These are phyloP conservation scores for Microbotryum intermedium DNA, from an alignment of 1,284 basidiomycete species.

Conservation along the genomic window DNA sequence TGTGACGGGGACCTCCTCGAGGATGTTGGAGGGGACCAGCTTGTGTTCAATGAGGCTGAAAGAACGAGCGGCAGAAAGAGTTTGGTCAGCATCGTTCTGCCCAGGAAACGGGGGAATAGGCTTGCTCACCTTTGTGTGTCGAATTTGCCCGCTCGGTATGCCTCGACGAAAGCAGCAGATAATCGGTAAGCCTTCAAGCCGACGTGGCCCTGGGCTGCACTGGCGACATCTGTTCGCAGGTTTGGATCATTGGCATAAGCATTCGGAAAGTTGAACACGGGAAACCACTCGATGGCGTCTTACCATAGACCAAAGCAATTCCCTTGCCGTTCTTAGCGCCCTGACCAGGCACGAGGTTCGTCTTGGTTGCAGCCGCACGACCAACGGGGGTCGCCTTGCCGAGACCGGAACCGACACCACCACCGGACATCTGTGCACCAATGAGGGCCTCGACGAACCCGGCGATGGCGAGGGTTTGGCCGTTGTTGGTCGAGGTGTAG, in stretches of 20 bases:
- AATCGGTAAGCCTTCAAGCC: constrained; percentile 87
- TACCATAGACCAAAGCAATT: constrained; percentile 83
- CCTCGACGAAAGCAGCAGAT: constrained; percentile 71
- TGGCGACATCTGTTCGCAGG: constrained; percentile 33
- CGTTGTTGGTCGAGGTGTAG: constrained; percentile 68
- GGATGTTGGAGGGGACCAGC: constrained; percentile 79
- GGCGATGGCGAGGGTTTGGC: constrained; percentile 52
- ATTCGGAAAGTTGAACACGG: background rate
- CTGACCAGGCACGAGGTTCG: constrained; percentile 14
- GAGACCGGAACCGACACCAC: constrained; percentile 59
- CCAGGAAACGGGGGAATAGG: background rate
- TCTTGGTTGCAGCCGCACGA: constrained; percentile 12
- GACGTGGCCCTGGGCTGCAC: constrained; percentile 73
- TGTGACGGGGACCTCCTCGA: constrained; percentile 81
- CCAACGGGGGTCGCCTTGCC: constrained; percentile 41
- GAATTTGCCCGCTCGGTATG: constrained; percentile 79
- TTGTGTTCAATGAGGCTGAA: constrained; percentile 71
- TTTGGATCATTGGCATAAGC: background rate
- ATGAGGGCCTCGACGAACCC: constrained; percentile 87
- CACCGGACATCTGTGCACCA: constrained; percentile 69
- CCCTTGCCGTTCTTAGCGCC: constrained; percentile 53
- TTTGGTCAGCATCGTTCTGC: background rate
- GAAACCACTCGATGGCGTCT: constrained; percentile 26
- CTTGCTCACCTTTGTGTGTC: constrained; percentile 65
- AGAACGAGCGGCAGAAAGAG: background rate